Evolutionary conservation across 2,329 filamentous ascomycete species (phyloP), one percentile per base, ranked within the genome.

Genomic region (Colletotrichum nymphaeae): DNA sequence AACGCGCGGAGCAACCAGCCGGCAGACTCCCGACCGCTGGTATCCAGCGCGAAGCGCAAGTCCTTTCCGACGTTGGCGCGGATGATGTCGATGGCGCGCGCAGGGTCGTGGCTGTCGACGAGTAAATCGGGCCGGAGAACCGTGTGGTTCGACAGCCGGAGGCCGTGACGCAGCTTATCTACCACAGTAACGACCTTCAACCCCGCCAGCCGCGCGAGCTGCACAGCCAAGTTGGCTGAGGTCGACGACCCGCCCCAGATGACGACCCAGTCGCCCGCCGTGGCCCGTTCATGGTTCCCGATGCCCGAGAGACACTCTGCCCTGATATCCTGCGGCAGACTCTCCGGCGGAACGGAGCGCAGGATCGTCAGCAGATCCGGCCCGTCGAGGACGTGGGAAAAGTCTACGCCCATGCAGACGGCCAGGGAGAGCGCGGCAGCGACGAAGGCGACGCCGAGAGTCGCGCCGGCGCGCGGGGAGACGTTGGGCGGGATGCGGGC

Each of bases 161-260:
- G 81, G 0, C 92, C 93, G 75, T 94, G 92, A 71, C 91, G 91
- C 1, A 89, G 91, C 5, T 88, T 87, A 76, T 95, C 93, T 1
- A 92, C 90, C 0, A 95, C 86, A 2, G 89, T 88, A 30, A 93
- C 88, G 1, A 94, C 91, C 32, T 86, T 88, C 0, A 95, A 81
- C 0, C 93, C 92, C 0, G 88, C 89, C 0, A 93, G 84, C 53
- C 91, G 90, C 0, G 93, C 93, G 1, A 95, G 86, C 77, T 95
- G 93, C 4, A 92, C 86, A 0, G 89, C 86, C 7, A 93, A 84
- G 75, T 91, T 88, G 0, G 92, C 93, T 1, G 91, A 93, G 0
- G 92, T 94, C 0, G 92, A 93, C 1, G 92, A 94, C 86, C 90
- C 93, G 69, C 93, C 93, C 93, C 93, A 95, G 59, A 95, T 89